Conservation (phyloP, 495 filamentous ascomycete species). For the Penicillium angulare region DNA sequence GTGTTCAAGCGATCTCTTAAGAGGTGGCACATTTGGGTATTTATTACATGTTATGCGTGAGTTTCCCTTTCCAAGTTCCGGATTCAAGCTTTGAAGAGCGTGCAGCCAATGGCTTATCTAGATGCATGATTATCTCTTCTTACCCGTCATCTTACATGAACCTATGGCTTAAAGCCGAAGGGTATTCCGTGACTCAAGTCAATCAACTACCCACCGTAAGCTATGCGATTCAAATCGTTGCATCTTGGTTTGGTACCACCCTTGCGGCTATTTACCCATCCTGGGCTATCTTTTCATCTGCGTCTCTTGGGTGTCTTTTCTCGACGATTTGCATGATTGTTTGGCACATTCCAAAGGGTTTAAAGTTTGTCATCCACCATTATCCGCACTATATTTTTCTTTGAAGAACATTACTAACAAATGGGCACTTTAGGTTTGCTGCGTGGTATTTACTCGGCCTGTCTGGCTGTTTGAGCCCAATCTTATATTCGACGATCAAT, state of each 20-base stretch:
- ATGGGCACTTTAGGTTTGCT: constrained; percentile 30
- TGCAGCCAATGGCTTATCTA: not conserved
- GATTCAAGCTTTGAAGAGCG: not conserved
- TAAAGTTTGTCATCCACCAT: constrained; percentile 32
- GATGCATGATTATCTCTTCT: constrained; percentile 43
- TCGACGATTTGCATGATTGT: constrained; percentile 44
- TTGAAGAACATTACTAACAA: not conserved
- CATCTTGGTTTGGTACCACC: constrained; percentile 45
- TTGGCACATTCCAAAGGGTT: constrained; percentile 41
- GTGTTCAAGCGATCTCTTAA: constrained; percentile 42
- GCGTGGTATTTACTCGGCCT: constrained; percentile 47
- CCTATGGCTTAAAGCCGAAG: constrained; percentile 46
- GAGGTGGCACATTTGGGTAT: constrained; percentile 51
- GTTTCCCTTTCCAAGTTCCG: too few species aligned
- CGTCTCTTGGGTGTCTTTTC: constrained; percentile 32
- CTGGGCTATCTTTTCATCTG: constrained; percentile 42
- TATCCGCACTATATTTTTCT: too few species aligned
- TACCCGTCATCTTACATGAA: constrained; percentile 44
- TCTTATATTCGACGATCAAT: constrained; percentile 48
- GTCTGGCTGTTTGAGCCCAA: constrained; percentile 41
- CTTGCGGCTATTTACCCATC: constrained; percentile 44
- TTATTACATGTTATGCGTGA: constrained; percentile 44
- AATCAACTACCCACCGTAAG: constrained; percentile 47
- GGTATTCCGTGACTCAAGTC: constrained; percentile 45
- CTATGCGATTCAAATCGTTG: constrained; percentile 41